Percentiles rank a stretch among this genome's conserved stretches.
Conservation (phyloP, 495 filamentous ascomycete species). For the Aspergillus ellipticus region DNA sequence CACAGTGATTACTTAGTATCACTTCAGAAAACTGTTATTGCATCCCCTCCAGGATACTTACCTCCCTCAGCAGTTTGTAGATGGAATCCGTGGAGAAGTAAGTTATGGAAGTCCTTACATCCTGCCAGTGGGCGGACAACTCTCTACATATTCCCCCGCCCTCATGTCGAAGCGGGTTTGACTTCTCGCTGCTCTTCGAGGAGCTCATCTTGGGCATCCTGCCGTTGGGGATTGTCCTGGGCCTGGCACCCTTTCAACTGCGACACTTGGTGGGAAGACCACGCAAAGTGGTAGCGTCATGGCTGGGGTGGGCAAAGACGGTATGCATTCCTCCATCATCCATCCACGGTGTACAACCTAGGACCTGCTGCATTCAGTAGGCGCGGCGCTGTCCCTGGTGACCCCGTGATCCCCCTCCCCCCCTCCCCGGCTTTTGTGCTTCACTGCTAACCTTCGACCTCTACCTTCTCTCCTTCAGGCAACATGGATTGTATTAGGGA, state of each 20-base stretch:
- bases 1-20: background rate
- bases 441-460: background rate
- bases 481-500: constrained; percentile 37
- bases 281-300: constrained; percentile 43
- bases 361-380: background rate
- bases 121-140: constrained; percentile 38
- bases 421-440: background rate
- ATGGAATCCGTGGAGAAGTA: constrained; percentile 11
- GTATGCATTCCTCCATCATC: constrained; percentile 27
- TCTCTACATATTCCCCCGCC: constrained; percentile 40
- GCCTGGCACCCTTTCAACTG: constrained; percentile 44
- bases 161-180: constrained; percentile 49
- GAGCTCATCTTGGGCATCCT: constrained; percentile 51
- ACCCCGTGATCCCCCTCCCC: constrained; percentile 6
- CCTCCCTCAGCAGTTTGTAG: constrained; percentile 1
- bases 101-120: constrained; percentile 23
- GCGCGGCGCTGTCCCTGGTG: background rate
- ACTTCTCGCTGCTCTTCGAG: constrained; percentile 61
- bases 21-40: background rate
- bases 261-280: constrained; percentile 40
- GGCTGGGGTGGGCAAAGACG: constrained; percentile 39
- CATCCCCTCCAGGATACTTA: constrained; percentile 1
- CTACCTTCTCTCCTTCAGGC: constrained; percentile 20
- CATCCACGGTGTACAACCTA: background rate
- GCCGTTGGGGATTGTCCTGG: constrained; percentile 46